A percentile compares a stretch with the other conserved stretches of the same genome.
Evolutionary conservation across 176 grass and related monocot genomes (phyloP).

Genomic region (Dactylis glomerata): DNA sequence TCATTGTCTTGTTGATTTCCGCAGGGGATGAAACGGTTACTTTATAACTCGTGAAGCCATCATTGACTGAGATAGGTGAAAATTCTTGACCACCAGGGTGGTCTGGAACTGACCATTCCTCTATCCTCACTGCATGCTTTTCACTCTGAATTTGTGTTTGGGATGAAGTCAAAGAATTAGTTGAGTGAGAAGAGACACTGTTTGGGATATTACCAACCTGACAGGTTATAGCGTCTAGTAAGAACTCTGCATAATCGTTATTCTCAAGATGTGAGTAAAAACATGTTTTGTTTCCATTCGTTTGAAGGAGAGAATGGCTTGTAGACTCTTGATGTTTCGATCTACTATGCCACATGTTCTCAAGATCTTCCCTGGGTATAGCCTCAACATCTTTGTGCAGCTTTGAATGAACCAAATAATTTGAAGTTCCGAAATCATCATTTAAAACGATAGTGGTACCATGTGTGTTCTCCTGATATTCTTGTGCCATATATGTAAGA

Average conservation of each 20-base stretch:
- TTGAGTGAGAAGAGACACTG: conserved; percentile 21
- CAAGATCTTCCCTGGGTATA: conserved; percentile 37
- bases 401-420: conserved; percentile 33
- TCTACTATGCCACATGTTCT: conserved; percentile 18
- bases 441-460: background rate
- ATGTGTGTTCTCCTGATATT: conserved; percentile 18
- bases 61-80: conserved; percentile 25
- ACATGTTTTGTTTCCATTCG: conserved; percentile 3
- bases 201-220: conserved; percentile 20
- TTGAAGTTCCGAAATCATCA: conserved; percentile 15
- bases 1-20: conserved; percentile 16
- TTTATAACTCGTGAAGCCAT: conserved; percentile 28
- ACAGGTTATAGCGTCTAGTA: conserved; percentile 31
- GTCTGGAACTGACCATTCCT: conserved; percentile 20
- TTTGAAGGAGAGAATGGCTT: conserved; percentile 23
- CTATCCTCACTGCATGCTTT: background rate
- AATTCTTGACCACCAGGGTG: conserved; percentile 23
- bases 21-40: conserved; percentile 1
- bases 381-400: conserved; percentile 36
- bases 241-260: conserved; percentile 20
- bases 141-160: conserved; percentile 27
- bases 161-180: conserved; percentile 31
- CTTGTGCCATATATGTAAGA: conserved; percentile 26
- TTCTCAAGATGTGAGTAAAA: background rate
- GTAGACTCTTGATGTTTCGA: conserved; percentile 24